Base-by-base conservation (phyloP, 805 yeast genomes). In the Yarrowia hollandica region DNA sequence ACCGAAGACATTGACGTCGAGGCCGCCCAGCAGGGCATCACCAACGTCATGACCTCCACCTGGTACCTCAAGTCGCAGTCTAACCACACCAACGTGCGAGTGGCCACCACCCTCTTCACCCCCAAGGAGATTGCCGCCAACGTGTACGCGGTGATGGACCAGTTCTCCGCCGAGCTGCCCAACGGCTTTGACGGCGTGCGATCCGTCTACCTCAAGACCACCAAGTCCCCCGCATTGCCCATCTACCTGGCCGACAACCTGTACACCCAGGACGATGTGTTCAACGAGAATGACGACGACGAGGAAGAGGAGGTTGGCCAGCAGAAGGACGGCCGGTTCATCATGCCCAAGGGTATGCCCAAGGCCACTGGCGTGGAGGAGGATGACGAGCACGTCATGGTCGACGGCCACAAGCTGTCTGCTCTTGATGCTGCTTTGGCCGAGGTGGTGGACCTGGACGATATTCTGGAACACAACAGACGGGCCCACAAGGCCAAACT, bases 361-460 rank as follows among this genome's bases (percentile, higher is more conserved):
- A n/a, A n/a, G n/a, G 62, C 67, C 48, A 68, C 63, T 50, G 71
- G 65, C 26, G 65, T 62, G 15, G 48, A 64, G 31, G 35, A 60
- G 34, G 60, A 69, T 66, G 60, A 64, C 48, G 48, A 64, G 37
- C 19, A 55, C 31, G 60, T 69, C 66, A 57, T 60, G 35, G 56
- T 35, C 19, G 62, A 54, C 15, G 72, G 72, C 35, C 75, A 78
- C 61, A 77, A 77, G 64, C 73, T 84, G 55, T 74, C 87, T 52
- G 73, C 77, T 22, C 86, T 87, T 71, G 95, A 88, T 65, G 81
- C 81, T 69, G 90, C 90, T 38, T 81, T 91, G 74, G 79, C 88
- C 68, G 96, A 91, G 76, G 88, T 90, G 65, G 86, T 86, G 60
- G 86, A 85, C 65, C 90, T 88, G 63, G 84, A 82, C 19, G 91